Conservation (phyloP, 805 yeast genomes). For the Candida manassasensis region DNA sequence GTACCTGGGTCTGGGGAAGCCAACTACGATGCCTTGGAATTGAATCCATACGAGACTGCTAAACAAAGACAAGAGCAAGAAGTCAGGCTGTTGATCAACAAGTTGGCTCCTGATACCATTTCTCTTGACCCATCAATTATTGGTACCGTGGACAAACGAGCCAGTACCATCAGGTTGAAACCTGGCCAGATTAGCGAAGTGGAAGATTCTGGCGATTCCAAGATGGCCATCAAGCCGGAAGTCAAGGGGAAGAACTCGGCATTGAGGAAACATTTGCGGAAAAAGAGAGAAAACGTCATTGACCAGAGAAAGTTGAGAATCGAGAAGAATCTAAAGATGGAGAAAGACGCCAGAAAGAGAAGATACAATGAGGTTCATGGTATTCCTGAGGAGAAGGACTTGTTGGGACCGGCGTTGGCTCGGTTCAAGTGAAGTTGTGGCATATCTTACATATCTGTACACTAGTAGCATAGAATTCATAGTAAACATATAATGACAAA, state of each 20-base stretch:
- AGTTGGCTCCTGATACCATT: constrained; percentile 88
- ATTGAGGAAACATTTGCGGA: constrained; percentile 72
- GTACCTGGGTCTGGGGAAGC: constrained; percentile 99
- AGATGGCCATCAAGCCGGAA: constrained; percentile 59
- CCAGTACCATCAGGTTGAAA: constrained; percentile 57
- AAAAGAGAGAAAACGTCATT: constrained; percentile 77
- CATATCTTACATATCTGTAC: too few relatives aligned
- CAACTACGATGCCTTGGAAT: constrained; percentile 88
- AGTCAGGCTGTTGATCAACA: constrained; percentile 79
- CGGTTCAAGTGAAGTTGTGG: constrained; percentile 45
- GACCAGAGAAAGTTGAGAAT: constrained; percentile 79
- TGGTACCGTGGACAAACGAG: constrained; percentile 76
- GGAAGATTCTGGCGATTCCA: constrained; percentile 29
- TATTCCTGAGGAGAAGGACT: constrained; percentile 48
- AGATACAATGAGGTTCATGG: constrained; percentile 43
- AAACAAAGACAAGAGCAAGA: constrained; percentile 93
- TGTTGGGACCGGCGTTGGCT: constrained; percentile 44
- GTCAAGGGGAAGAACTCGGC: constrained; percentile 80
- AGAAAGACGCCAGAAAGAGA: constrained; percentile 64
- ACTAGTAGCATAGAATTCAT: not conserved
- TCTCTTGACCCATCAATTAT: constrained; percentile 82
- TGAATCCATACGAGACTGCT: constrained; percentile 87
- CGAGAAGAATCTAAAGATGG: constrained; percentile 68
- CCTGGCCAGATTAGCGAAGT: constrained; percentile 52
- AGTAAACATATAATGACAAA: not conserved